A percentile compares a stretch with the other conserved stretches of the same genome.
phyloP scores from a whole-genome alignment of 352 stramenopile species.

The Vaucheria bursata region DNA sequence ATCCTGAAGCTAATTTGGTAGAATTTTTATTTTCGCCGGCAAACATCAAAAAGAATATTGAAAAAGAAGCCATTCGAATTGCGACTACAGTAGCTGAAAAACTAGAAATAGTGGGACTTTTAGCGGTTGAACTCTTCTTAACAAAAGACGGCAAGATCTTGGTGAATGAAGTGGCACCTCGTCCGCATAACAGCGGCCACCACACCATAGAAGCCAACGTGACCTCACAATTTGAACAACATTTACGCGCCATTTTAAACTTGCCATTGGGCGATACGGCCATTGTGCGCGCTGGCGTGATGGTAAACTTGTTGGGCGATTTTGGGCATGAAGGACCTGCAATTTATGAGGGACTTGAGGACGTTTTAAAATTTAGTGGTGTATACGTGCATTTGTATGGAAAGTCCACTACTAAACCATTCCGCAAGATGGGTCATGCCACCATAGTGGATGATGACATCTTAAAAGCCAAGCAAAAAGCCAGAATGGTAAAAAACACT shows the following conservation, averaged over 20 bases:
- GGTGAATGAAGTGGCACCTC: conserved; percentile 87
- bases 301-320: conserved; percentile 5
- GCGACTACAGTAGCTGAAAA: conserved; percentile 20
- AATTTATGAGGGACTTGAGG: not conserved
- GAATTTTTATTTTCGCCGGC: not conserved
- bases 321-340: not conserved
- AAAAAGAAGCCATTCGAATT: not conserved
- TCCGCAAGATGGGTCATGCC: conserved; percentile 11
- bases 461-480: too few relatives aligned
- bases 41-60: not conserved
- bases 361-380: not conserved
- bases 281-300: not conserved
- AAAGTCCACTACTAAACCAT: not conserved
- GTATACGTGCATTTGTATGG: conserved; percentile 5
- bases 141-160: conserved; percentile 68
- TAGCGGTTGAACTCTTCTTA: conserved; percentile 94
- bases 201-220: conserved; percentile 95
- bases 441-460: too few relatives aligned
- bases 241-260: conserved; percentile 56
- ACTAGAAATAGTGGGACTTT: conserved; percentile 73
- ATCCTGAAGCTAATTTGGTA: not conserved
- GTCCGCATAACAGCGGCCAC: conserved; percentile 94
- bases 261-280: not conserved
- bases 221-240: conserved; percentile 93
- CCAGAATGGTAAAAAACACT: too few relatives aligned